phyloP scores from a whole-genome alignment of 2,329 filamentous ascomycete species.

The Nectriaceae sp. region DNA sequence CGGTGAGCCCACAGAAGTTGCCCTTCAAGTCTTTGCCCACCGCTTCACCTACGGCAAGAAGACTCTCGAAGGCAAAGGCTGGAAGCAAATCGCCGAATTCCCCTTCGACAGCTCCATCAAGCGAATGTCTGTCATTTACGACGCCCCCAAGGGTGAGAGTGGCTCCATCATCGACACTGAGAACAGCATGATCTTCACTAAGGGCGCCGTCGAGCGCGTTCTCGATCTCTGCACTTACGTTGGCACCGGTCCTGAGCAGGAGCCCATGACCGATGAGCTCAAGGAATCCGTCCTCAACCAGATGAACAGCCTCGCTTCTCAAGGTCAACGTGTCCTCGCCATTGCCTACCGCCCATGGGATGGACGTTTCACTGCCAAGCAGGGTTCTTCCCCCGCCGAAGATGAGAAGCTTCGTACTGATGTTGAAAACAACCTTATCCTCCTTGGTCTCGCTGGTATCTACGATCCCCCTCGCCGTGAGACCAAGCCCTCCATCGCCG shows the following conservation, averaged over 20 bases:
- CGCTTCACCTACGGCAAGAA: conserved; percentile 65
- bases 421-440: conserved; percentile 69
- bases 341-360: conserved; percentile 63
- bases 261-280: conserved; percentile 51
- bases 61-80: conserved; percentile 51
- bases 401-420: conserved; percentile 55
- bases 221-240: conserved; percentile 56
- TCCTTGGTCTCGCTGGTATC: conserved; percentile 81
- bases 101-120: conserved; percentile 80
- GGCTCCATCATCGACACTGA: conserved; percentile 40
- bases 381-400: conserved; percentile 34
- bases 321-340: conserved; percentile 72
- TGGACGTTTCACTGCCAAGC: conserved; percentile 46
- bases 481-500: conserved; percentile 70
- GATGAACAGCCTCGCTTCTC: conserved; percentile 62
- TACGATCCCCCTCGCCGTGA: conserved; percentile 85
- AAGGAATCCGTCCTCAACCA: conserved; percentile 53
- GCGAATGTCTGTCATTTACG: conserved; percentile 77
- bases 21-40: conserved; percentile 73
- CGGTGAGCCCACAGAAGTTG: conserved; percentile 75
- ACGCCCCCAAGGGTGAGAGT: conserved; percentile 44
- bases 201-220: conserved; percentile 63
- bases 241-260: conserved; percentile 43
- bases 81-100: conserved; percentile 69
- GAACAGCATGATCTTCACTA: conserved; percentile 59